Base-by-base conservation (phyloP, 1,139 yeast species). In the Candida sanyaensis region DNA sequence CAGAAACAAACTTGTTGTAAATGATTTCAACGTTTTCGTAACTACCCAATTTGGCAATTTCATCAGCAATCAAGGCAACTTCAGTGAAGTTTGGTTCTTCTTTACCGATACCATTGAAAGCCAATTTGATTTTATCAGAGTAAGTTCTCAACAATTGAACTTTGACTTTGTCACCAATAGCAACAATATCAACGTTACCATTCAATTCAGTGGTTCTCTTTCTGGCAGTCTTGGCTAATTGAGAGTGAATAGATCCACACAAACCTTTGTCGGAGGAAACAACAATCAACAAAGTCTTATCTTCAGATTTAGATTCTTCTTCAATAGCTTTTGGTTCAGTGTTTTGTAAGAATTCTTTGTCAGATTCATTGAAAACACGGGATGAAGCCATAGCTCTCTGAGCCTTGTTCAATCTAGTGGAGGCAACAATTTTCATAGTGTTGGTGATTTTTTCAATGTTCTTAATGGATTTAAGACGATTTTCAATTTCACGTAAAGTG, bases 361-460 rank as follows among this genome's bases (percentile, higher is more conserved):
- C 96, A 53, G 93, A 83, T 63, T 80, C 79, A 68, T 88, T 86
- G 80, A 89, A 92, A 54, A 84, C 86, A 71, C 96, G 86, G 44
- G 98, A 88, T 48, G 90, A 82, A 60, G 81, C 78, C 93, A 92
- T 93, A 58, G 97, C 96, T 70, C 87, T 88, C 75, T 92, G 97
- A 53, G 99, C 99, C 77, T 89, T 91, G 71, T 84, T 82, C 71
- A 93, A 83, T 80, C 97, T 89, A 62, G 99, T 93, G 42, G 98
- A 92, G 46, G 99, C 99, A 64, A 93, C 99, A 75, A 95, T 87
- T 81, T 92, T 93, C 99, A 93, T 93, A 73, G 99, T 93, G 79
- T 93, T 93, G 78, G 99, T 93, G 77, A 93, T 93, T 81, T 93
- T 93, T 78, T 93, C 98, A 72, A 93, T 93, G 83, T 93, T 93